Evolutionary conservation across 345 rosid genomes (phyloP), one percentile per base, ranked within the genome.

Genomic region (Acer negundo): DNA sequence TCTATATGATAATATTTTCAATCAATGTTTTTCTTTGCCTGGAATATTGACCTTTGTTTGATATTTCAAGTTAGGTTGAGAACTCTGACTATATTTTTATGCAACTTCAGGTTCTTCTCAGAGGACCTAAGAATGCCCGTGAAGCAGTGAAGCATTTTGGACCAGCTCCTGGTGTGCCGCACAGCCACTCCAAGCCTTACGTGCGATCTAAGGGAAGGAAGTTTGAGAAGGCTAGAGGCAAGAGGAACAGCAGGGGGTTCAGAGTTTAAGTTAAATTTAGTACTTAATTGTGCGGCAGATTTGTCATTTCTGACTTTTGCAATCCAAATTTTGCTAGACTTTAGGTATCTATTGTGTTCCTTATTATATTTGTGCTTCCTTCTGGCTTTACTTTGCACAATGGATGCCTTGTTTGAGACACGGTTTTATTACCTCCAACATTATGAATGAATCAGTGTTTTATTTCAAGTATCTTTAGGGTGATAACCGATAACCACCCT

Each of bases 101-200:
- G 65, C 23, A 46, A 44, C 5, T 69, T 53, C 82, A 96, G 98
- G 84, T 91, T 84, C 97, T 96, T 70, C 92, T 96, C 11, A 90
- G 99, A 83, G 98, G 98, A 64, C 98, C 99, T 4, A 96, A 94
- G 97, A 96, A 91, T 71, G 80, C 92, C 2, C 95, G 98, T 73
- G 98, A 96, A 74, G 99, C 97, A 24, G 99, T 92, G 67, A 96
- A 94, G 84, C 99, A 96, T 85, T 96, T 96, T 11, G 99, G 99
- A 7, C 97, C 90, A 1, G 98, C 99, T 62, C 99, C 99, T 46
- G 97, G 99, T 84, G 98, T 96, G 38, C 99, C 99, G 6, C 91
- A 86, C 91, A 96, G 97, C 86, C 89, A 86, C 80, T 73, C 95
- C 13, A 96, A 94, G 83, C 98, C 99, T 5, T 96, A 91, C 64